A percentile compares a stretch with the other conserved stretches of the same genome.
Evolutionary conservation across 2,329 filamentous ascomycete species (phyloP).

Genomic region (Paraconiothyrium sp.): DNA sequence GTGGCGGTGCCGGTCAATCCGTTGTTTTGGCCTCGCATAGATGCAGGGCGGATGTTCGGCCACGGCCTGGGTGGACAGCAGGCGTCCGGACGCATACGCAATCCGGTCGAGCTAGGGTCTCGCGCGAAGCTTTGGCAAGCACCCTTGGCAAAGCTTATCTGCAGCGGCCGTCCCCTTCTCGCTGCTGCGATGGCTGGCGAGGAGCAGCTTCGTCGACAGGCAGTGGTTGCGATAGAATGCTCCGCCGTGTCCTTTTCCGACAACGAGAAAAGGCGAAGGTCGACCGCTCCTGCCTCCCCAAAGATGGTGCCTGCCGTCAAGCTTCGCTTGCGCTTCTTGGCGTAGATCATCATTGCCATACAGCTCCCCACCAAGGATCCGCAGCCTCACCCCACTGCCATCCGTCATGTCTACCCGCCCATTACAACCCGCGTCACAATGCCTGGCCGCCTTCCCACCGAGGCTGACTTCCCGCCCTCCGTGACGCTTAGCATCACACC

Average conservation of each 20-base stretch:
- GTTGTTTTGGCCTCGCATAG: background rate
- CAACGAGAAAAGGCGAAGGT: background rate
- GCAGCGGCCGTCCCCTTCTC: background rate
- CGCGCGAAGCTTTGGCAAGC: slow-evolving; percentile 29
- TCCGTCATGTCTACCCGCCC: slow-evolving; percentile 12
- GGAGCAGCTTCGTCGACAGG: background rate
- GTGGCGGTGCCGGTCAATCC: slow-evolving; percentile 9
- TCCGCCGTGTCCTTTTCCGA: too few relatives aligned
- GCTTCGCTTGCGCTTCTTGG: slow-evolving; percentile 22
- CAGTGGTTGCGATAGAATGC: too few relatives aligned
- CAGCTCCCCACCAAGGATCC: slow-evolving; percentile 22
- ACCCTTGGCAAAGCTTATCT: slow-evolving; percentile 44
- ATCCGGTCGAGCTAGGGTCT: slow-evolving; percentile 22
- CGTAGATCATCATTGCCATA: slow-evolving; percentile 25
- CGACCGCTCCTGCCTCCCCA: background rate
- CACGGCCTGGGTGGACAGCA: background rate
- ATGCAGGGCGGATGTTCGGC: slow-evolving; percentile 9
- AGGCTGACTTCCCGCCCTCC: slow-evolving; percentile 53
- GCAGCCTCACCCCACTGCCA: slow-evolving; percentile 18
- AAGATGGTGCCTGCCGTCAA: background rate
- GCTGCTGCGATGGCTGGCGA: background rate
- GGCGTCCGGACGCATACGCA: slow-evolving; percentile 37
- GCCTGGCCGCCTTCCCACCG: slow-evolving; percentile 55
- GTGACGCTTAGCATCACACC: slow-evolving; percentile 55
- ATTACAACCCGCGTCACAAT: slow-evolving; percentile 35